phyloP scores from a whole-genome alignment of 2,329 filamentous ascomycete species.

The Exophiala dermatitidis region DNA sequence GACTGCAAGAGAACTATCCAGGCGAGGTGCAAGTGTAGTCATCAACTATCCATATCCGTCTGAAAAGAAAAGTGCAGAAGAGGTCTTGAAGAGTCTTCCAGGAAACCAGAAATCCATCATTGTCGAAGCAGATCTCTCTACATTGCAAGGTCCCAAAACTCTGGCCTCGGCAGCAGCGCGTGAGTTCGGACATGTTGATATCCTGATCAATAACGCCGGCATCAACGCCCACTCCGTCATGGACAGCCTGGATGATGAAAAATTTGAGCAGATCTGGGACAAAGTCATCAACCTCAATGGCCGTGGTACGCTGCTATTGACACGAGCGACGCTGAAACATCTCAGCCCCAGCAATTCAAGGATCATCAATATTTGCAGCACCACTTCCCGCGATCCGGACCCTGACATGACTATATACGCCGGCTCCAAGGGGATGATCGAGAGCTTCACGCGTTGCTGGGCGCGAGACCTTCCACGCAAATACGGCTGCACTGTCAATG shows the following conservation, averaged over 20 bases:
- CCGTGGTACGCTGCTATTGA: constrained; percentile 21
- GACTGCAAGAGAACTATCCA: constrained; percentile 44
- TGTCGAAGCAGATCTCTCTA: constrained; percentile 38
- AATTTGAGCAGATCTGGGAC: constrained; percentile 5
- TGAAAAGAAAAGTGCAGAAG: constrained; percentile 31
- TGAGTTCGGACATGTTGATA: constrained; percentile 27
- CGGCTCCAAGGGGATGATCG: constrained; percentile 45
- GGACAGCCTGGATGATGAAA: constrained; percentile 27
- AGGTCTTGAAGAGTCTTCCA: constrained; percentile 31
- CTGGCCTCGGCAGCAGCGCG: constrained; percentile 20
- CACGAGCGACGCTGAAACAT: constrained; percentile 34
- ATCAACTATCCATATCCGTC: constrained; percentile 38
- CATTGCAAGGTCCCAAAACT: constrained; percentile 10
- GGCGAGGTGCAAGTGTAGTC: constrained; percentile 31
- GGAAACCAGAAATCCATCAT: constrained; percentile 34
- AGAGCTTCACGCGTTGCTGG: constrained; percentile 42
- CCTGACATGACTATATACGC: constrained; percentile 40
- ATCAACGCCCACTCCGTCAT: constrained; percentile 34
- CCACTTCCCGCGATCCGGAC: constrained; percentile 33
- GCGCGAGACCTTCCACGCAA: constrained; percentile 29
- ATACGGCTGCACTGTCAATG: constrained; percentile 31
- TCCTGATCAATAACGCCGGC: constrained; percentile 36
- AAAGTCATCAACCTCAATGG: constrained; percentile 12
- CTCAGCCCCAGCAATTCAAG: constrained; percentile 33
- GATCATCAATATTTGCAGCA: constrained; percentile 41